Percentiles rank a stretch among this genome's conserved stretches.
Evolutionary conservation across 768 basidiomycete genomes (phyloP).

Genomic region (Lyophyllum semitale): DNA sequence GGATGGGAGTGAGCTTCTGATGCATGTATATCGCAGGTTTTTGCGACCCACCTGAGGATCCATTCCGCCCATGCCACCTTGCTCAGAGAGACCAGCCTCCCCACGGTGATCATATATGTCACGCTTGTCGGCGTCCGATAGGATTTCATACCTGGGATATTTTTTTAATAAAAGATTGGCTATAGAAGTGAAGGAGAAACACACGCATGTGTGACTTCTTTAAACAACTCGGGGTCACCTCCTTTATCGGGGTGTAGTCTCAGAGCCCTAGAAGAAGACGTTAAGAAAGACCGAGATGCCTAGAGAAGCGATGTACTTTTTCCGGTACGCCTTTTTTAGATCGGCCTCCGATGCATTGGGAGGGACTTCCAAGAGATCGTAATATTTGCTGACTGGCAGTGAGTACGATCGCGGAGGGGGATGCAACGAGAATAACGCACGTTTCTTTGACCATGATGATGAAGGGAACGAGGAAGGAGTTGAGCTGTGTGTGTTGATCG

Average conservation of each 20-base stretch:
- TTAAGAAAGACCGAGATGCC: conserved; percentile 7
- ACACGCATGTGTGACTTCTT: conserved; percentile 94
- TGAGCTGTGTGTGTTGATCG: conserved; percentile 22
- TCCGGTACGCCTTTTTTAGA: conserved; percentile 94
- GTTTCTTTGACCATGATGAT: conserved; percentile 70
- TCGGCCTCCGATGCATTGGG: conserved; percentile 80
- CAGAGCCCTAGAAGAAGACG: conserved; percentile 57
- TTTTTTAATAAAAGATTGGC: conserved; percentile 3
- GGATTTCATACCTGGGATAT: conserved; percentile 77
- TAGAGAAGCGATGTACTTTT: conserved; percentile 58
- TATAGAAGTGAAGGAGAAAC: conserved; percentile 31
- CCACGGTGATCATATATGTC: conserved; percentile 86
- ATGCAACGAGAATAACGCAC: conserved; percentile 34
- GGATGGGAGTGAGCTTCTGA: conserved; percentile 2
- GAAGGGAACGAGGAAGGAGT: conserved; percentile 19
- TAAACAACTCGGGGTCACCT: conserved; percentile 95
- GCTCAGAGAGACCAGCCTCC: conserved; percentile 86
- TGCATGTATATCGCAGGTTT: neutral
- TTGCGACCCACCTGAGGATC: conserved; percentile 77
- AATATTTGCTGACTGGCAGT: conserved; percentile 66
- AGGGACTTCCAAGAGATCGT: conserved; percentile 88
- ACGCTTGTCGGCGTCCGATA: conserved; percentile 86
- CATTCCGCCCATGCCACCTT: conserved; percentile 93
- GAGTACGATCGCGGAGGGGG: conserved; percentile 8
- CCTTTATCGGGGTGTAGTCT: conserved; percentile 92